Base-by-base conservation (phyloP, 139 green algal genomes). In the Marvania coccoides region DNA sequence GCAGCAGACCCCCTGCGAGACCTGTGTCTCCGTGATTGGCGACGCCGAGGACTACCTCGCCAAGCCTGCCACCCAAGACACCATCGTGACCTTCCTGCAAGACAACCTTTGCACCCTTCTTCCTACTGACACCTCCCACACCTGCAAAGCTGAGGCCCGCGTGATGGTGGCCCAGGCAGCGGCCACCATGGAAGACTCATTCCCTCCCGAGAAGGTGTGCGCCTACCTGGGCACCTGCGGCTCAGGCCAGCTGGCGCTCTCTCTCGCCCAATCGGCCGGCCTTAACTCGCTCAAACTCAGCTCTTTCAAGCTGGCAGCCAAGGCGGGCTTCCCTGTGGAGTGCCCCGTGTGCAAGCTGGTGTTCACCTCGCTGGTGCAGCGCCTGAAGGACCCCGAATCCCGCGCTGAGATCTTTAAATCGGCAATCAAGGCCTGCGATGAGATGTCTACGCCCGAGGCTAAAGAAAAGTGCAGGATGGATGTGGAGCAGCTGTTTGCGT, bases 311-410 rank as follows among this genome's bases (percentile, higher is more conserved):
- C n/a, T 12, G 19, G n/a, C n/a, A 34, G 35, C 9, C 31, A 6
- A 30, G 34, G 5, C 24, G 28, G 28, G 33, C 48, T 59, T 5
- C 51, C 55, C 39, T 42, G 37, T 69, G 6, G 68, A 77, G 40
- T 77, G 70, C 45, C 70, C 70, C 23, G 14, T 77, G 14, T 77
- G 70, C 56, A 54, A 47, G 31, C 13, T 77, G 34, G 40, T 63
- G 26, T 36, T 76, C 15, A 14, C 36, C 7, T 47, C 45, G 4
- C 40, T 77, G 29, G 28, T 74, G 14, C 7, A 35, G 4, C 54
- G 56, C 31, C 35, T 74, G 3, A 59, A 75, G 63, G 69, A 75
- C 47, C 61, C 47, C 8, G 15, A 42, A 31, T 8, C n/a, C 9
- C 45, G 69, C 15, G 31, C 45, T 4, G 9, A 68, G 36, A 61